These are phyloP conservation scores for Neoscytalidium dimidiatum DNA, from an alignment of 2,329 filamentous ascomycete species.

Conservation along the genomic window DNA sequence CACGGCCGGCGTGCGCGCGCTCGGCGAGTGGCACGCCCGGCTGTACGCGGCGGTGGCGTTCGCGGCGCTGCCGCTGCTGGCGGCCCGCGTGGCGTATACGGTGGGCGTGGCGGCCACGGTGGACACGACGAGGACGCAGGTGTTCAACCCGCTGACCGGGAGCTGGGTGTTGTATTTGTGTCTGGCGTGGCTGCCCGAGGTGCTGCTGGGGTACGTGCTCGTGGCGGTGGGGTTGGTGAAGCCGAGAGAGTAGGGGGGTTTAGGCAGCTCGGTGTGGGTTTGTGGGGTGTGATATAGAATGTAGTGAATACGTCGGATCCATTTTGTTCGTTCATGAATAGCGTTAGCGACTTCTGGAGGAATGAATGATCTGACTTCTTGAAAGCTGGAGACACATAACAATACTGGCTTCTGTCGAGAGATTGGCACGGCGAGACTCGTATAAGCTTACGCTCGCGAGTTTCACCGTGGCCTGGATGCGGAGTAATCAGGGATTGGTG, in stretches of 20 bases:
- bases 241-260: background rate
- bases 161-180: constrained; percentile 1
- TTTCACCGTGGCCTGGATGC: too few species aligned
- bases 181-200: background rate
- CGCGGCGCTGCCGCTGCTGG: background rate
- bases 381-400: too few species aligned
- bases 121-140: background rate
- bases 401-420: too few species aligned
- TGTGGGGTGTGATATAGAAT: background rate
- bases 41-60: background rate
- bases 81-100: background rate
- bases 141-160: background rate
- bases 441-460: too few species aligned
- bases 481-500: too few species aligned
- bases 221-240: background rate
- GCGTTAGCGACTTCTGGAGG: too few species aligned
- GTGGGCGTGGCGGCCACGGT: background rate
- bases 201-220: background rate
- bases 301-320: background rate
- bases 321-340: background rate
- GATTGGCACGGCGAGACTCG: too few species aligned
- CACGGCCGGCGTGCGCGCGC: background rate
- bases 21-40: background rate
- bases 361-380: too few species aligned
- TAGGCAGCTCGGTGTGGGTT: background rate